Evolutionary conservation across 2,329 filamentous ascomycete genomes (phyloP), one percentile per base, ranked within the genome.

Genomic region (Calonectria henricotiae): DNA sequence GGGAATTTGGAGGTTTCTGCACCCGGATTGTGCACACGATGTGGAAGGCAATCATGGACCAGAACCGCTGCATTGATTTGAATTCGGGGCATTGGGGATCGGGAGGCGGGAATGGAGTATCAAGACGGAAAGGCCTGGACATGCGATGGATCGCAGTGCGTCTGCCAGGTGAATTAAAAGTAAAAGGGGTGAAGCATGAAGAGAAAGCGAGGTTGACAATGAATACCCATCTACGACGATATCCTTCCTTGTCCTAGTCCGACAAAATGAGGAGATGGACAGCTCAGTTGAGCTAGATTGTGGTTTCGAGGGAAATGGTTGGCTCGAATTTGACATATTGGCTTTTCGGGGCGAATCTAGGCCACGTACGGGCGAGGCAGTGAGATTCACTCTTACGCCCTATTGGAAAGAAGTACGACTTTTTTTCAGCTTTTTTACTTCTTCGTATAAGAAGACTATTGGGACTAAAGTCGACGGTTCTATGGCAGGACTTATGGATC

Each of bases 351-450:
- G 65, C 68, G 69, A 69, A 71, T 61, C 62, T 73, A 70, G 55
- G 73, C 67, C 30, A 62, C 39, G 69, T 72, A 67, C 71, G 60
- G 60, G 70, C 44, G 63, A 68, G 30, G 51, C 60, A 54, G 43
- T 71, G 30, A 58, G 23, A 70, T 66, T 66, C 60, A 63, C 41
- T 54, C 67, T 69, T 20, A 60, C 43, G 61, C 68, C 60, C 67
- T 55, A 39, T 78, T 75, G 76, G 76, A 78, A 77, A 74, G 60
- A 65, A 49, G 32, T 73, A 69, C 43, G 54, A 32, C 30, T 46
- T 46, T 68, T 61, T 44, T 62, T 62, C 49, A 43, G 37, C 5
- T 39, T 37, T 66, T 54, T 65, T 58, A 44, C 27, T 47, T 60
- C 55, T 39, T 46, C 37, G 12, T 32, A 65, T 49, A 44, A 37